Evolutionary conservation across 2,329 filamentous ascomycete species (phyloP), one percentile per base, ranked within the genome.

Genomic region (Talaromyces sp.): DNA sequence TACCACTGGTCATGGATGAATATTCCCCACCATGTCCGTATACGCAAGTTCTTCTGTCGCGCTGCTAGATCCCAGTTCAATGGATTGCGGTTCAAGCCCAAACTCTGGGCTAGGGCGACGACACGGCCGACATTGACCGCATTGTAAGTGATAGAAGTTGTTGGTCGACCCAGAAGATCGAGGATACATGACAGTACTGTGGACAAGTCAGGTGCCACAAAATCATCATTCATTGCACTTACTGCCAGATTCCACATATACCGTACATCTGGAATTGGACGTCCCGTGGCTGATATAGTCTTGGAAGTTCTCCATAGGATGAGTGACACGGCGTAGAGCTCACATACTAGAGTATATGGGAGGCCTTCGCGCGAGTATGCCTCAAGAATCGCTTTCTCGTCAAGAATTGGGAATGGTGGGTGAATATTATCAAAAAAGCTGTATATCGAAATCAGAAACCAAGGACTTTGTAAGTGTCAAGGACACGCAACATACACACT

Each of bases 231-330:
- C 5, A 84, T 71, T 0, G 82, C 81, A 62, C 82, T 80, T 14
- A 78, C 81, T 16, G 82, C 81, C 21, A 83, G 75, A 60, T 85
- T 85, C 83, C 83, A 86, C 35, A 83, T 77, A 66, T 82, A 85
- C 14, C 80, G 77, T 12, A 75, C 71, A 66, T 85, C 82, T 0
- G 83, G 83, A 0, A 72, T 70, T 11, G 64, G 66, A 31, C 63
- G 63, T 31, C 63, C 55, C 37, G 50, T 63, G 23, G 64, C 63
- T 5, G 54, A 55, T 21, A 66, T 65, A 4, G 62, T 63, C 21
- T 56, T 62, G 1, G 76, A 76, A 33, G 73, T 73, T n/a, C 73
- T 70, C 83, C 83, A 85, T 62, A 80, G 82, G 1, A 80, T 75
- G 1, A 83, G 69, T 0, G 79, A 76, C 39, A 82, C 77, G 0